Evolutionary conservation across 306 rosid genomes (phyloP).

Genomic region (Cucumis melo): DNA sequence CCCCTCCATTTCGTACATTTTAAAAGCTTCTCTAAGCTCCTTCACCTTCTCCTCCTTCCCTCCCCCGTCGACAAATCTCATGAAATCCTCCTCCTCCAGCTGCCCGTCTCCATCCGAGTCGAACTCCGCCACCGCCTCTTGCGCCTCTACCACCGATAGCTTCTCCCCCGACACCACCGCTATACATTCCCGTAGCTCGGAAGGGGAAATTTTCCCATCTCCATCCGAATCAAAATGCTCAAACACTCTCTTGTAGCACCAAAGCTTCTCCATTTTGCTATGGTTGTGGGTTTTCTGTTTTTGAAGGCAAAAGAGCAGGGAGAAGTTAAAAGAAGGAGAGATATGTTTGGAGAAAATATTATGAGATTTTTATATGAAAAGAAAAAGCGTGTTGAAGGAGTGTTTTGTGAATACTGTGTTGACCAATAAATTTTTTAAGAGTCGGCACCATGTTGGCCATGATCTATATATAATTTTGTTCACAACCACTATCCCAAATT

Average conservation of each 20-base stretch:
- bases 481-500: too few relatives aligned
- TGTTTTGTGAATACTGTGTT: neutral
- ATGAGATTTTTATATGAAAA: neutral
- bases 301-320: too few relatives aligned
- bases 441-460: too few relatives aligned
- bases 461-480: too few relatives aligned
- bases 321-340: neutral
- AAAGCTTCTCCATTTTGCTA: neutral
- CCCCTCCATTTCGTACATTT: slow-evolving; percentile 67
- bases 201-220: slow-evolving; percentile 25
- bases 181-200: slow-evolving; percentile 43
- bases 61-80: slow-evolving; percentile 53
- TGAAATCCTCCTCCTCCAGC: slow-evolving; percentile 53
- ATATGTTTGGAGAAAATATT: neutral
- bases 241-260: neutral
- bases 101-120: slow-evolving; percentile 52
- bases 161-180: slow-evolving; percentile 25
- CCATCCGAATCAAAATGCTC: neutral
- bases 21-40: slow-evolving; percentile 60
- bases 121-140: slow-evolving; percentile 25
- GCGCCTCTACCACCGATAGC: slow-evolving; percentile 23
- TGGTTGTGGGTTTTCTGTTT: neutral
- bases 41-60: slow-evolving; percentile 24
- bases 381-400: neutral
- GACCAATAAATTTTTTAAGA: neutral